Evolutionary conservation across 495 filamentous ascomycete species (phyloP).

Genomic region (Lindgomyces ingoldianus): DNA sequence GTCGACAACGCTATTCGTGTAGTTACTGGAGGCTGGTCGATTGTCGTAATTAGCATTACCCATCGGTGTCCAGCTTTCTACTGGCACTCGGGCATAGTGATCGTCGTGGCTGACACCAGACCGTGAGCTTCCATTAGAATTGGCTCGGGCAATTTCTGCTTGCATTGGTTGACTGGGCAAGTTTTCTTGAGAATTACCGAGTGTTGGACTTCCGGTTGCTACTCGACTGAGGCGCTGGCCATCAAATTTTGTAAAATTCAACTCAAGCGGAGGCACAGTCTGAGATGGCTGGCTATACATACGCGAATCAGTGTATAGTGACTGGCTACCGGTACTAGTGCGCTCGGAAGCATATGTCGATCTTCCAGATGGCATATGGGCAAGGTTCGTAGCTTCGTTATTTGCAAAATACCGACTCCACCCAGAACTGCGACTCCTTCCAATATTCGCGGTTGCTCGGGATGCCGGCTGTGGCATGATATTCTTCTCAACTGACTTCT

Average conservation of each 20-base stretch:
- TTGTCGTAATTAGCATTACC: constrained; percentile 25
- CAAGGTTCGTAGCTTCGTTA: constrained; percentile 51
- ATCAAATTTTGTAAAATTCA: constrained; percentile 44
- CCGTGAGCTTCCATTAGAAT: constrained; percentile 28
- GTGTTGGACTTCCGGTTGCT: constrained; percentile 65
- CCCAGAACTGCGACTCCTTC: constrained; percentile 56
- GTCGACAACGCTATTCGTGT: constrained; percentile 54
- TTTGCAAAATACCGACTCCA: constrained; percentile 64
- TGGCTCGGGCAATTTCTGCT: constrained; percentile 49
- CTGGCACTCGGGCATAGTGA: constrained; percentile 16
- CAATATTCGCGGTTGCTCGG: constrained; percentile 32
- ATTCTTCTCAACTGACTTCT: constrained; percentile 21
- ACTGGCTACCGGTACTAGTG: constrained; percentile 48
- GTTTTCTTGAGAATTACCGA: constrained; percentile 49
- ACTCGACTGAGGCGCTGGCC: constrained; percentile 61
- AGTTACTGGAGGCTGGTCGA: constrained; percentile 62
- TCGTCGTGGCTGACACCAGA: constrained; percentile 26
- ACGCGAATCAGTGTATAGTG: constrained; percentile 55
- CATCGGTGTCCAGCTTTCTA: constrained; percentile 34
- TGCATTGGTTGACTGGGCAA: constrained; percentile 44
- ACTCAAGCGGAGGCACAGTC: constrained; percentile 54
- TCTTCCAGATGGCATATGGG: constrained; percentile 39
- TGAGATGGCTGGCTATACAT: constrained; percentile 50
- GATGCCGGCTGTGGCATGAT: not conserved
- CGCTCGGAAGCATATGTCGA: constrained; percentile 43